Evolutionary conservation across 1,284 basidiomycete genomes (phyloP), one percentile per base, ranked within the genome.

Genomic region (Trichosporon sp.): DNA sequence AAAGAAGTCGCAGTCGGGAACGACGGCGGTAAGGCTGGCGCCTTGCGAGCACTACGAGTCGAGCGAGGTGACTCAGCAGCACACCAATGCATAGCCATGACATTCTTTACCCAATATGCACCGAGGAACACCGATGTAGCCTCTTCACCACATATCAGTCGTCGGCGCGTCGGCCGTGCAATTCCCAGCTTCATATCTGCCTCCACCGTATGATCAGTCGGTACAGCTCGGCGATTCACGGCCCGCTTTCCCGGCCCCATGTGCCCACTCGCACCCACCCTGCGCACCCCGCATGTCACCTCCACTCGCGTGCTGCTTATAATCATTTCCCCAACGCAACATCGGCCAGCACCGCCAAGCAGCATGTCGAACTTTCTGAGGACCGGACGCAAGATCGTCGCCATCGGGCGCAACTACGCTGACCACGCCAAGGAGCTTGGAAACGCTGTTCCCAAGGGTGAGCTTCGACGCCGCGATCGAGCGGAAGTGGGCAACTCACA

Each of bases 341-440:
- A 52, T 52, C 14, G 25, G 25, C 25, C 27, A 8, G n/a, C 14
- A 14, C 25, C 19, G n/a, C 14, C 59, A 54, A 59, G 34, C 66
- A 72, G 10, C 23, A 80, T 80, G 79, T 71, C 76, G 27, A 73
- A 70, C 63, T 80, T 80, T 65, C 66, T 75, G 59, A 70, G 71
- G 29, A 76, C 72, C 27, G 73, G 75, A 46, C 71, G 77, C 56
- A 80, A 92, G 89, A 93, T 95, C 72, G 88, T 95, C 37, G 93
- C 92, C 56, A 95, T 95, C 68, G 92, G 92, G 31, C 74, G 78
- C 57, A 84, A 83, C 75, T 83, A 82, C 64, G 81, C 78, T 16
- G 91, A 91, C 59, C 93, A 96, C 74, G 89, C 89, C 76, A 93
- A 92, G 80, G 95, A 98, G 79, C 86, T 98, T 58, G 89, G 89